Evolutionary conservation across 2,329 filamentous ascomycete species (phyloP), one percentile per base, ranked within the genome.

Genomic region (Cladophialophora immunda): DNA sequence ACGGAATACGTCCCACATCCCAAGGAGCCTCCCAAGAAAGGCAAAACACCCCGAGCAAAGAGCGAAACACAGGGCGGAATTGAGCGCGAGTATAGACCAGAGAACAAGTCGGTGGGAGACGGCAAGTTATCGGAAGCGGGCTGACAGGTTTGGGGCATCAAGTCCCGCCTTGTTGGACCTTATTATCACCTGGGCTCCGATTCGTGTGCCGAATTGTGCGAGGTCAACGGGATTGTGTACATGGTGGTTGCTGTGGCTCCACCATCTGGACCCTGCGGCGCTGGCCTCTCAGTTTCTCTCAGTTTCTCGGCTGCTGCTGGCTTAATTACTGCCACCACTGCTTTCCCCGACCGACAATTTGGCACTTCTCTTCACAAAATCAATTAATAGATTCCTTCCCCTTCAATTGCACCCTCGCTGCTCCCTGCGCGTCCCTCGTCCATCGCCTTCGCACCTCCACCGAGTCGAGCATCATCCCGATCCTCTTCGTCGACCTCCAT

Each of bases 151-250:
- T 58, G 63, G 56, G 64, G 27, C 56, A 64, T 55, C n/a, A 36
- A 69, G 38, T 69, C 67, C 67, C 67, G 67, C 45, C 11, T 34
- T 36, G n/a, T 22, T 36, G 27, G 36, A 17, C 41, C 52, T 69
- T 69, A 64, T 60, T 62, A 70, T 65, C 65, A 58, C 15, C 38
- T 53, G 17, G 25, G n/a, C 55, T 71, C 69, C 67, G 69, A 71
- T 71, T 71, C 65, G 68, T 58, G 22, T 67, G 66, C 68, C 66
- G 66, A 65, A 3, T 25, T 22, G 9, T 50, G 13, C 22, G 9
- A 25, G 11, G 11, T 13, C 13, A 15, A 9, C 36, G n/a, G 41
- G n/a, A 47, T 47, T 47, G 41, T 47, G 41, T 47, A 11, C 36
- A n/a, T n/a, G 17, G 53, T 13, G 25, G n/a, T 30, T 34, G 32